Evolutionary conservation across 768 basidiomycete species (phyloP).

Genomic region (Pholiota microspora): DNA sequence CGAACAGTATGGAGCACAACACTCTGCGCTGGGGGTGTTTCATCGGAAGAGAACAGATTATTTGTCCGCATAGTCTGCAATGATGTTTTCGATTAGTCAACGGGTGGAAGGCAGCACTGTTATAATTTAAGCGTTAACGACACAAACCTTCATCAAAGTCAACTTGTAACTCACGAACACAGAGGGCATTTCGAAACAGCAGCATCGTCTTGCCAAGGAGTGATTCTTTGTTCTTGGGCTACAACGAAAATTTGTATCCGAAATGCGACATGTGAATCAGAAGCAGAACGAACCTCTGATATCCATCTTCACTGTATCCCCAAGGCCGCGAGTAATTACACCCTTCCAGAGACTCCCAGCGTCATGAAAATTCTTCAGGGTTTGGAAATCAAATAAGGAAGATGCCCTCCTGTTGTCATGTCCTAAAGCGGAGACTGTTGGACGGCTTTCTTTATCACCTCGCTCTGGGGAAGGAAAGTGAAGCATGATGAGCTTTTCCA

Average conservation of each 20-base stretch:
- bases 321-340: constrained; percentile 39
- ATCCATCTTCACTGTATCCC: constrained; percentile 52
- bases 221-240: constrained; percentile 89
- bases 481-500: constrained; percentile 82
- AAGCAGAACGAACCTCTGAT: constrained; percentile 56
- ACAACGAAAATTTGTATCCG: constrained; percentile 5
- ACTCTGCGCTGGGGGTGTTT: constrained; percentile 66
- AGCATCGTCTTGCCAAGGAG: constrained; percentile 91
- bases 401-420: constrained; percentile 49
- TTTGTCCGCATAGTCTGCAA: constrained; percentile 89
- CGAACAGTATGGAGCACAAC: constrained; percentile 78
- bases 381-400: constrained; percentile 72
- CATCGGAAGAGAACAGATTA: constrained; percentile 86
- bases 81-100: constrained; percentile 95
- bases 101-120: constrained; percentile 75
- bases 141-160: background rate
- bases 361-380: constrained; percentile 49
- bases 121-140: constrained; percentile 1
- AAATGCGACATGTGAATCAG: background rate
- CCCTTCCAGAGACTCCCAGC: constrained; percentile 72
- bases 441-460: background rate
- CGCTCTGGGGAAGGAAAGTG: constrained; percentile 49
- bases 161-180: constrained; percentile 58
- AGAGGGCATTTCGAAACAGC: constrained; percentile 77
- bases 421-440: background rate